Evolutionary conservation across 345 rosid species (phyloP).

Genomic region (Heritiera fomes): DNA sequence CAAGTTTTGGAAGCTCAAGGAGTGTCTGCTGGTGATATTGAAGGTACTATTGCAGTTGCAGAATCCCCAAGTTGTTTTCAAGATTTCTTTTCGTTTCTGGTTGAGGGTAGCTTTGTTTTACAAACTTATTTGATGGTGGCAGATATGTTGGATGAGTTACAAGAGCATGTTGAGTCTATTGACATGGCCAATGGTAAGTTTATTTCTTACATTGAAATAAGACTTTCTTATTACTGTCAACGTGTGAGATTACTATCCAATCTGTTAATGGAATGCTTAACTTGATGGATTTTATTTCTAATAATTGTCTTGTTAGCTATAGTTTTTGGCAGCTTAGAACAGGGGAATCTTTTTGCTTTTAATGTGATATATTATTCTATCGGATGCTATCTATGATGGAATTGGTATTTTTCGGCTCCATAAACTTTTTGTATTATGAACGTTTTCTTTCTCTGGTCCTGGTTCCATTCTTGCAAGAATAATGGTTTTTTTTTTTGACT

Average conservation of each 20-base stretch:
- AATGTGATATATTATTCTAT: background rate
- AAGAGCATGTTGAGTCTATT: slow-evolving; percentile 62
- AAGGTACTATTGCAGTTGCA: slow-evolving; percentile 44
- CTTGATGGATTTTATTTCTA: background rate
- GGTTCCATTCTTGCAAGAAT: background rate
- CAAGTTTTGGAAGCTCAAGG: slow-evolving; percentile 74
- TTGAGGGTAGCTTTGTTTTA: background rate
- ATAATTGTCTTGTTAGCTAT: background rate
- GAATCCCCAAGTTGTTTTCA: background rate
- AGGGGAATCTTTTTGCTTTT: background rate
- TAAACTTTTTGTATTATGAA: background rate
- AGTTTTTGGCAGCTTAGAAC: background rate
- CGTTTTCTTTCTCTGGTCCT: background rate
- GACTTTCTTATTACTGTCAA: background rate
- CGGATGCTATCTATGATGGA: background rate
- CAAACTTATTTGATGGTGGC: slow-evolving; percentile 14
- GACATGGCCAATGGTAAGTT: slow-evolving; percentile 58
- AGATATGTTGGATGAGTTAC: slow-evolving; percentile 72
- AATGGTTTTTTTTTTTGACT: background rate
- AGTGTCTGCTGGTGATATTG: slow-evolving; percentile 64
- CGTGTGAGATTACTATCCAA: background rate
- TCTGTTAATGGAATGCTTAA: background rate
- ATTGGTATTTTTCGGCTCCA: background rate
- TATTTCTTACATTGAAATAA: background rate
- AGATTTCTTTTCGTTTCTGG: background rate